Conservation (phyloP, 345 rosid genomes). For the Eutrema yunnanense region DNA sequence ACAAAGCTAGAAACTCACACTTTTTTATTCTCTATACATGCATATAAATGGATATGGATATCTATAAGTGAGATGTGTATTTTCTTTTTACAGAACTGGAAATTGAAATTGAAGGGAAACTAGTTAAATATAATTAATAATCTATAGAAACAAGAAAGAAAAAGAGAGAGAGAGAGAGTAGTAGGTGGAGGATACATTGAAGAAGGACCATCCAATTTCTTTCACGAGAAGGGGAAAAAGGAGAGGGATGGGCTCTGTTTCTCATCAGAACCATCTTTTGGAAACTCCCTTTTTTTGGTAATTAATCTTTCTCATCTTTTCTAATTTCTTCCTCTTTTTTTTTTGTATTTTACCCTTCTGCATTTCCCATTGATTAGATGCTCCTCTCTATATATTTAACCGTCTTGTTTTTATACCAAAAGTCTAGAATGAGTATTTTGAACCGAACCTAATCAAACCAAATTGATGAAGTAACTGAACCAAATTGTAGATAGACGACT, state of each 20-base stretch:
- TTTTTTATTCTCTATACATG: constrained; percentile 10
- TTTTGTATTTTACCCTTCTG: constrained; percentile 3
- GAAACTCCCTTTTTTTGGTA: constrained; percentile 26
- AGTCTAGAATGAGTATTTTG: background rate
- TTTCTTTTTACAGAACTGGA: constrained; percentile 5
- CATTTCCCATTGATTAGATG: background rate
- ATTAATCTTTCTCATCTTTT: constrained; percentile 10
- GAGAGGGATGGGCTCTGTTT: constrained; percentile 33
- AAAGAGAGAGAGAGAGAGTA: background rate
- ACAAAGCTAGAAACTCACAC: constrained; percentile 12
- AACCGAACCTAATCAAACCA: background rate
- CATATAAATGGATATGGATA: constrained; percentile 13
- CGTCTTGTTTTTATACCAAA: background rate
- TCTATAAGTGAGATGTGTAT: background rate
- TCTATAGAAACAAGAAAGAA: background rate
- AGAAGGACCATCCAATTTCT: constrained; percentile 35
- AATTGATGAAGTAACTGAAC: background rate
- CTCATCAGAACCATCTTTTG: constrained; percentile 29
- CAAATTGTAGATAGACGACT: background rate
- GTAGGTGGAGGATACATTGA: constrained; percentile 28
- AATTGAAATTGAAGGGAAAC: background rate
- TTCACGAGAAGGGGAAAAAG: constrained; percentile 32
- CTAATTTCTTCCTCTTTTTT: background rate
- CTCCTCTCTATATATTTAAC: background rate
- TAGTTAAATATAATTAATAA: background rate